phyloP scores from a whole-genome alignment of 1,284 basidiomycete species.

The Boletellus dicymbophilus region DNA sequence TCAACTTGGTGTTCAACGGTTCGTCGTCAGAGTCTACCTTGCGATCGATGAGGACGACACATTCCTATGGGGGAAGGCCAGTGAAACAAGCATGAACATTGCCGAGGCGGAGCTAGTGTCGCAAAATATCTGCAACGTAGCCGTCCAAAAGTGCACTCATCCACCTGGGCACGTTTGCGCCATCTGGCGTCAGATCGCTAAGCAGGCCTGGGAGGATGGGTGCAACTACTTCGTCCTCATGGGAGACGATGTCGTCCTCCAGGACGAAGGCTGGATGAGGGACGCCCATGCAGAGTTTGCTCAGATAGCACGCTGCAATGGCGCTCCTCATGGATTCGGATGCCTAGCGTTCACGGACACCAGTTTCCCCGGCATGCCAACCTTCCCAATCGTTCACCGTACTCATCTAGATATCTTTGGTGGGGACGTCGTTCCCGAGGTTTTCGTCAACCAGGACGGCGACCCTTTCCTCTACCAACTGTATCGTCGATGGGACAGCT shows the following conservation, averaged over 20 bases:
- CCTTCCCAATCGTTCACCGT: constrained; percentile 57
- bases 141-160: constrained; percentile 37
- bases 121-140: constrained; percentile 39
- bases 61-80: constrained; percentile 34
- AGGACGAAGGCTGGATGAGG: constrained; percentile 55
- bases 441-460: constrained; percentile 60
- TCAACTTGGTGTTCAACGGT: constrained; percentile 34
- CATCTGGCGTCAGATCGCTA: constrained; percentile 54
- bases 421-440: constrained; percentile 50
- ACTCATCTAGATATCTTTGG: constrained; percentile 57
- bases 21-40: constrained; percentile 47
- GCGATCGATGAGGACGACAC: constrained; percentile 53
- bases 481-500: constrained; percentile 56
- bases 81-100: constrained; percentile 27
- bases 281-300: constrained; percentile 41
- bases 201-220: constrained; percentile 45
- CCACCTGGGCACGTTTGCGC: constrained; percentile 52
- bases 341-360: constrained; percentile 59
- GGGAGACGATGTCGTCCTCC: constrained; percentile 54
- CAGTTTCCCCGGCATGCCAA: constrained; percentile 61
- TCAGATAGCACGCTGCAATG: constrained; percentile 30
- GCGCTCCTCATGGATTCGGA: constrained; percentile 49
- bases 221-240: constrained; percentile 57
- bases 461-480: constrained; percentile 61
- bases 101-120: constrained; percentile 39